Base-by-base conservation (phyloP, 164 flowering plant species). In the Tinospora cordifolia region DNA sequence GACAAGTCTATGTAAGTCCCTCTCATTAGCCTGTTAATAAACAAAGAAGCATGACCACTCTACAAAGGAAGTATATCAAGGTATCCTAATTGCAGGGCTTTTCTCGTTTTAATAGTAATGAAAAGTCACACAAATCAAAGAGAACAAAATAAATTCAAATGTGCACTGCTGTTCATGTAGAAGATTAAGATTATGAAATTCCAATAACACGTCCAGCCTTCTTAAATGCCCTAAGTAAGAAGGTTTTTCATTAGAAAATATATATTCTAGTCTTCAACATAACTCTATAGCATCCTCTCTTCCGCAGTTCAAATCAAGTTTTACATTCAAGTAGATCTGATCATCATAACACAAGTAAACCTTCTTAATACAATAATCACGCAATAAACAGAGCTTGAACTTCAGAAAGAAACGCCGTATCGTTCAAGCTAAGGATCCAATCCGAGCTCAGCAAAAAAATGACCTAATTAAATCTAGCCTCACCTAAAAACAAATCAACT, bases 361-460 rank as follows among this genome's bases (percentile, higher is more conserved):
- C 4, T 26, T 54, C 19, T 58, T 41, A n/a, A 8, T 4, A 19
- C 22, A 12, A 19, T 14, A 3, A 25, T 30, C 49, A 49, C 25
- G 49, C 74, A 63, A 67, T 26, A 34, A 69, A 26, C 26, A 62
- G 10, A 24, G 24, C 36, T 25, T 41, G 39, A 27, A 68, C n/a
- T 30, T 47, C 71, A 21, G 66, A 26, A 54, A 22, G n/a, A n/a
- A 4, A 5, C 44, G 65, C 34, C 9, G 17, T 66, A 73, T 58
- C 67, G 51, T 58, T 57, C 34, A 46, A 19, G 46, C n/a, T 13
- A 40, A 76, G 68, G 75, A 79, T 74, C 78, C 74, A 78, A 83
- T 80, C 58, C 66, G 58, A 71, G 24, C 62, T 24, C 57, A 41
- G 46, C 46, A 8, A 8, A 41, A 41, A 41, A 41, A 41, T 0